These are phyloP conservation scores for Alternaria rosae DNA, from an alignment of 2,329 filamentous ascomycete species.

Conservation along the genomic window DNA sequence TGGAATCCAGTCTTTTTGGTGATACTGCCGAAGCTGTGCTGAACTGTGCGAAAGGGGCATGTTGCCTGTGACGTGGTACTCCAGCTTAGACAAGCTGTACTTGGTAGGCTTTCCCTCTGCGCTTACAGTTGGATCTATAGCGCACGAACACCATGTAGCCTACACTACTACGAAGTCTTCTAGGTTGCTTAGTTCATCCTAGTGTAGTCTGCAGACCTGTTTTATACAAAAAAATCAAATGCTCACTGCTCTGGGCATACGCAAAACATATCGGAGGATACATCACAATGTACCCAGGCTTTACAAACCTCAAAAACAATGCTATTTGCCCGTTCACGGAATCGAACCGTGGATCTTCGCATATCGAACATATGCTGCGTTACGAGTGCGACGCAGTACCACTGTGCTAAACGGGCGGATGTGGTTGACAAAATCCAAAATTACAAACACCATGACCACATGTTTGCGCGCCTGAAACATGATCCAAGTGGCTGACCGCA, in stretches of 20 bases:
- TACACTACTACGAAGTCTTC: too few relatives aligned
- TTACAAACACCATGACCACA: background rate
- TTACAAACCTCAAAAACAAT: background rate
- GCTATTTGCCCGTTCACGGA: conserved; percentile 7
- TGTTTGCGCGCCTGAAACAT: background rate
- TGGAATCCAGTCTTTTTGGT: background rate
- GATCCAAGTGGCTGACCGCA: background rate
- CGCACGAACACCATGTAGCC: background rate
- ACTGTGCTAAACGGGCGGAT: conserved; percentile 18
- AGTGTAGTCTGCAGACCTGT: too few relatives aligned
- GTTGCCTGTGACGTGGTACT: too few relatives aligned
- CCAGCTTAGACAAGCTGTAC: too few relatives aligned
- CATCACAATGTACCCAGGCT: background rate
- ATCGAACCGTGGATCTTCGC: conserved; percentile 18
- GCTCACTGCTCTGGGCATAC: background rate
- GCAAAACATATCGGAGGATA: background rate
- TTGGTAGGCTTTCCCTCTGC: too few relatives aligned
- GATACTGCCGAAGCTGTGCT: too few relatives aligned
- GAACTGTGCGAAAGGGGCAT: too few relatives aligned
- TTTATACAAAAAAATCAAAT: background rate
- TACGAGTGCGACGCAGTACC: conserved; percentile 24
- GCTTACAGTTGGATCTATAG: too few relatives aligned
- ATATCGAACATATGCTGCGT: conserved; percentile 8
- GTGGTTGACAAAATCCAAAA: background rate
- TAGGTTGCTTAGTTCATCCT: too few relatives aligned